Conservation (phyloP, 768 basidiomycete genomes). For the Ramaria sp. region DNA sequence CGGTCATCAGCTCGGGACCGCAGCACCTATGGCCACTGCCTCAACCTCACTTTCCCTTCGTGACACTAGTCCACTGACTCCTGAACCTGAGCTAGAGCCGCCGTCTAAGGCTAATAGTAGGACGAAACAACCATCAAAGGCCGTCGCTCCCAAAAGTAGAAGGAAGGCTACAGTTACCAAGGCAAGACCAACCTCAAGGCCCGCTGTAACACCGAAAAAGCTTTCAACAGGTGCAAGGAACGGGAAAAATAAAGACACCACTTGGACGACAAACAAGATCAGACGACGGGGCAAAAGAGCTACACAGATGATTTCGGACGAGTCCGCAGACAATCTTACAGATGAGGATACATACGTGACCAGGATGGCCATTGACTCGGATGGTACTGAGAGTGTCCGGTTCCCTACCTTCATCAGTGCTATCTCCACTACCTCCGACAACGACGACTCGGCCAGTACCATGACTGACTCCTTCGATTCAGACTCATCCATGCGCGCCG, state of each 20-base stretch:
- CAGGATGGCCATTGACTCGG: conserved; percentile 6
- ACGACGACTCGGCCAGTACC: conserved; percentile 18
- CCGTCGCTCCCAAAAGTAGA: background rate
- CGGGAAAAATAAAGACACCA: conserved; percentile 3
- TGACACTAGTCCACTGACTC: conserved; percentile 5
- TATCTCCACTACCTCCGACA: conserved; percentile 39
- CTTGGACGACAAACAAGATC: background rate
- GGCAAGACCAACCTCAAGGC: background rate
- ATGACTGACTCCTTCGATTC: conserved; percentile 37
- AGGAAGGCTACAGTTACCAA: background rate
- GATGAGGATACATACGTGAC: conserved; percentile 4
- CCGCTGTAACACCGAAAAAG: background rate
- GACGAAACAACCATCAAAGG: background rate
- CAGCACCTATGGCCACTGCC: background rate
- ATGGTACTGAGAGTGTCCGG: conserved; percentile 8
- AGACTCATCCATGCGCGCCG: conserved; percentile 20
- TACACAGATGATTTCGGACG: background rate
- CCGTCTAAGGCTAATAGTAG: background rate
- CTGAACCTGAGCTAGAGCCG: background rate
- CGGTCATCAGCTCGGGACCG: conserved; percentile 7
- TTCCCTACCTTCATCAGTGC: conserved; percentile 67
- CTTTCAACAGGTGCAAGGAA: background rate
- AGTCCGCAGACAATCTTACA: conserved; percentile 1
- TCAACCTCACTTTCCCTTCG: background rate
- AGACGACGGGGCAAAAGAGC: conserved; percentile 6